These are phyloP conservation scores for Oryza coarctata DNA, from an alignment of 176 grass and related monocot genomes.

Conservation along the genomic window DNA sequence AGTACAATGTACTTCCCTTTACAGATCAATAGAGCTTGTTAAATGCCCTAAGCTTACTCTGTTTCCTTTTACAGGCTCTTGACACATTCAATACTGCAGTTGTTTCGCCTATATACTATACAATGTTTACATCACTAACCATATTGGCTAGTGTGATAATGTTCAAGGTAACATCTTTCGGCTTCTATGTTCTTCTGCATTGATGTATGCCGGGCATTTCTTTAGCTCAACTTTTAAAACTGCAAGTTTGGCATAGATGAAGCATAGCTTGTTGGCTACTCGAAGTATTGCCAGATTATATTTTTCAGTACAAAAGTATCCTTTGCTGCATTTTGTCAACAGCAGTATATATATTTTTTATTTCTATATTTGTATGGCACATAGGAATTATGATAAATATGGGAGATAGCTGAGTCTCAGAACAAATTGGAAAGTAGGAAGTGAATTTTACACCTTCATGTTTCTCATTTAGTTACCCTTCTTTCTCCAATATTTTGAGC, in stretches of 20 bases:
- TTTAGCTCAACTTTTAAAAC: background rate
- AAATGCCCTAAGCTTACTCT: constrained; percentile 13
- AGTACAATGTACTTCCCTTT: background rate
- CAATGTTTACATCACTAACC: constrained; percentile 93
- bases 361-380: background rate
- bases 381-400: background rate
- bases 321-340: background rate
- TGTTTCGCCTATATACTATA: constrained; percentile 93
- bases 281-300: background rate
- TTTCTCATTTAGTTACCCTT: background rate
- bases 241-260: constrained; percentile 16
- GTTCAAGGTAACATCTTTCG: constrained; percentile 79
- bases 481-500: background rate
- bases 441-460: background rate
- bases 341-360: background rate
- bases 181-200: background rate
- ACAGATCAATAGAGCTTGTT: background rate
- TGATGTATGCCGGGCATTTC: background rate
- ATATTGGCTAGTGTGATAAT: constrained; percentile 97
- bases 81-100: constrained; percentile 96
- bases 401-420: background rate
- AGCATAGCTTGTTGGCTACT: constrained; percentile 9
- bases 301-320: background rate
- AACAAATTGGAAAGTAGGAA: background rate
- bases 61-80: constrained; percentile 69